These are phyloP conservation scores for Moniliella sp. DNA, from an alignment of 1,284 basidiomycete species.

Conservation along the genomic window DNA sequence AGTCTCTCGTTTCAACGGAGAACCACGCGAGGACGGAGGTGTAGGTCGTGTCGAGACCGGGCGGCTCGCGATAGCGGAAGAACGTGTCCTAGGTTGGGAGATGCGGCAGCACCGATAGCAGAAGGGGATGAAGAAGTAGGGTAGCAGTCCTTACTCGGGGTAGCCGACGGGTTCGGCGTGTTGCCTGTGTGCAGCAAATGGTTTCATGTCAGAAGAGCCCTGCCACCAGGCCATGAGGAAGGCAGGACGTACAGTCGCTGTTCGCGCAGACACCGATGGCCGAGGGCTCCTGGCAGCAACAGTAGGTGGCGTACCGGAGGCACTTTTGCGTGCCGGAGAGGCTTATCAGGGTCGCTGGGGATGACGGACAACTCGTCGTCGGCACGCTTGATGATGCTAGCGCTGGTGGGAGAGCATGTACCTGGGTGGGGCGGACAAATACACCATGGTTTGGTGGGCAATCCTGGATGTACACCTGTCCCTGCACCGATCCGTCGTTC, in stretches of 20 bases:
- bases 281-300: neutral
- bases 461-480: constrained; percentile 60
- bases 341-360: neutral
- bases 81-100: neutral
- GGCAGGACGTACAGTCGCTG: neutral
- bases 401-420: constrained; percentile 38
- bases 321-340: neutral
- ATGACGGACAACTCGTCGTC: too few species aligned
- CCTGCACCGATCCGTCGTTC: constrained; percentile 79
- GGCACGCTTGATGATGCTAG: neutral
- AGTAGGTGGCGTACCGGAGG: neutral
- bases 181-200: too few species aligned
- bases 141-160: too few species aligned
- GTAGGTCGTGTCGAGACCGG: neutral
- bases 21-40: neutral
- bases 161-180: too few species aligned
- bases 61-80: neutral
- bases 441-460: constrained; percentile 60
- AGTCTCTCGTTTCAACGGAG: neutral
- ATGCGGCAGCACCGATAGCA: too few species aligned
- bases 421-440: constrained; percentile 71
- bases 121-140: too few species aligned
- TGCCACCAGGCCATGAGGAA: too few species aligned
- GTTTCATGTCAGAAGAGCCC: too few species aligned
- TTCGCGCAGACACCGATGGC: neutral